Percentiles rank a stretch among this genome's conserved stretches.
Evolutionary conservation across 2,329 filamentous ascomycete species (phyloP).

Genomic region (Beauveria rudraprayagi): DNA sequence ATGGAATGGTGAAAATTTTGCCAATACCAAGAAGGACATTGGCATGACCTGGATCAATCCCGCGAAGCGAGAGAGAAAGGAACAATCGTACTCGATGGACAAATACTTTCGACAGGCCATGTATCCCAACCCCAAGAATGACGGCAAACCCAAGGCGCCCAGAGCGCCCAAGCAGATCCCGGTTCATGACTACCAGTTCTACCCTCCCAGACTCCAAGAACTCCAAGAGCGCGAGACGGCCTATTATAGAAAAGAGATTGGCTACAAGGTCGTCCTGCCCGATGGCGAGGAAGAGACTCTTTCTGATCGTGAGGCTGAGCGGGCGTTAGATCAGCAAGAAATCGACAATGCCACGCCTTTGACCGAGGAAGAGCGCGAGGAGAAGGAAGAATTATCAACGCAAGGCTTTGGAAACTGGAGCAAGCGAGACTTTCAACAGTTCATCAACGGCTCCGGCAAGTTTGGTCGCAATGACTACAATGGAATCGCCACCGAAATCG

Average conservation of each 20-base stretch:
- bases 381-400: slow-evolving; percentile 73
- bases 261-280: slow-evolving; percentile 83
- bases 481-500: slow-evolving; percentile 79
- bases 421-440: slow-evolving; percentile 94
- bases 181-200: slow-evolving; percentile 97
- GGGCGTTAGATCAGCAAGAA: slow-evolving; percentile 78
- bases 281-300: slow-evolving; percentile 85
- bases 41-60: slow-evolving; percentile 97
- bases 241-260: slow-evolving; percentile 91
- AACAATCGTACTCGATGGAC: slow-evolving; percentile 96
- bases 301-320: slow-evolving; percentile 78
- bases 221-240: slow-evolving; percentile 95
- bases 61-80: slow-evolving; percentile 94
- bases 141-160: slow-evolving; percentile 91
- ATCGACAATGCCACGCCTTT: slow-evolving; percentile 87
- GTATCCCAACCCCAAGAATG: slow-evolving; percentile 69
- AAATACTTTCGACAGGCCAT: slow-evolving; percentile 95
- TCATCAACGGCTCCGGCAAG: slow-evolving; percentile 89
- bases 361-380: slow-evolving; percentile 79
- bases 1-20: slow-evolving; percentile 97
- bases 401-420: slow-evolving; percentile 95
- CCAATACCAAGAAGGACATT: slow-evolving; percentile 83
- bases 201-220: slow-evolving; percentile 73
- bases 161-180: slow-evolving; percentile 85
- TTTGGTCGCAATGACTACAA: slow-evolving; percentile 83